Percentiles rank a stretch among this genome's conserved stretches.
Conservation (phyloP, 2,329 filamentous ascomycete species). For the Colletotrichum neosansevieriae region DNA sequence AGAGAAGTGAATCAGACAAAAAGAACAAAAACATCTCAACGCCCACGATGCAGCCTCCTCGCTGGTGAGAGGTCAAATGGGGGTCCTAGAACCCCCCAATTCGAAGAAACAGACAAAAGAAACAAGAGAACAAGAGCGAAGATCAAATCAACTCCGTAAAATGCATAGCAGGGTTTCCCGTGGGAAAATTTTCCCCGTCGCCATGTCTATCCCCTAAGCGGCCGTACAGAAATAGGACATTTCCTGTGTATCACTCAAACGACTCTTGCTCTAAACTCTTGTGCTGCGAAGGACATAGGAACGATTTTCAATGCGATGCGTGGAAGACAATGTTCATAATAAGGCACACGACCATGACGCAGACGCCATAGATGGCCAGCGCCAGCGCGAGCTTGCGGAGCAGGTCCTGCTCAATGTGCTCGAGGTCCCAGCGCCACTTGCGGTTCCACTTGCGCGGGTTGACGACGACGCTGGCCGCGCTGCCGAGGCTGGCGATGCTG, state of each 20-base stretch:
- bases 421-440: conserved; percentile 70
- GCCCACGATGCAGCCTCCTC: conserved; percentile 29
- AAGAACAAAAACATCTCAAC: conserved; percentile 4
- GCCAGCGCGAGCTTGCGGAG: conserved; percentile 80
- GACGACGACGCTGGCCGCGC: conserved; percentile 52
- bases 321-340: conserved; percentile 86
- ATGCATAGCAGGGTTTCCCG: conserved; percentile 19
- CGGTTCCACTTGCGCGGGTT: conserved; percentile 61
- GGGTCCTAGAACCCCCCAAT: neutral
- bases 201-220: conserved; percentile 22
- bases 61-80: conserved; percentile 13
- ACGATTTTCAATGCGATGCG: conserved; percentile 64
- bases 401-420: conserved; percentile 73
- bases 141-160: conserved; percentile 18
- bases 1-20: neutral
- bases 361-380: conserved; percentile 83
- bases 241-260: conserved; percentile 15
- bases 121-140: neutral
- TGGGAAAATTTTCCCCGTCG: conserved; percentile 1
- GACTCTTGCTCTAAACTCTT: conserved; percentile 26
- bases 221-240: conserved; percentile 12
- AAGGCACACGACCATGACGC: conserved; percentile 92
- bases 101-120: neutral
- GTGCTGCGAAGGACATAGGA: neutral
- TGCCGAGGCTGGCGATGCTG: conserved; percentile 60